These are phyloP conservation scores for Lunularia cruciata DNA, from an alignment of 225 moss, liverwort and hornwort species.

Conservation along the genomic window DNA sequence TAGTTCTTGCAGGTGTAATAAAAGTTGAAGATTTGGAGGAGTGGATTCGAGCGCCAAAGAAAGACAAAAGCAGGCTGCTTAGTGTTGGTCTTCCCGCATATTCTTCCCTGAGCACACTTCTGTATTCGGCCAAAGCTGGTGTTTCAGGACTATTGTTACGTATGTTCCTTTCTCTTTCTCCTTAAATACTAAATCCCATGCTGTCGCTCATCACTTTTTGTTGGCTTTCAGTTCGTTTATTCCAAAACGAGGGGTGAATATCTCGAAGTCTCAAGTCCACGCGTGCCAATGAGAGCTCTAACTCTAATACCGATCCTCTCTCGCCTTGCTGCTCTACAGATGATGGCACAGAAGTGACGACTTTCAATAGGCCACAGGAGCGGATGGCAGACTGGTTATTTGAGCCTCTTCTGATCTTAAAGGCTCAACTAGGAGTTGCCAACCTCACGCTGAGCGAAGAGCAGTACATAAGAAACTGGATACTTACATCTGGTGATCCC, in stretches of 20 bases:
- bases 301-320: not conserved
- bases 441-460: conserved; percentile 53
- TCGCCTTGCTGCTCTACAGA: conserved; percentile 24
- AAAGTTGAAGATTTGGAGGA: conserved; percentile 53
- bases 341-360: conserved; percentile 70
- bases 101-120: conserved; percentile 50
- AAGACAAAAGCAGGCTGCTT: conserved; percentile 58
- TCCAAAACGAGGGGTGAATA: not conserved
- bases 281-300: not conserved
- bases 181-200: not conserved
- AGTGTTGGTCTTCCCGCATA: conserved; percentile 64
- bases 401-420: conserved; percentile 71
- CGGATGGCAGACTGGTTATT: conserved; percentile 74
- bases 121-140: conserved; percentile 61
- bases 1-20: conserved; percentile 55
- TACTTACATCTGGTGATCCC: conserved; percentile 53
- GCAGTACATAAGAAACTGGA: conserved; percentile 63
- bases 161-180: conserved; percentile 29
- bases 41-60: conserved; percentile 53
- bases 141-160: conserved; percentile 57
- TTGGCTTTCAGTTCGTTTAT: not conserved
- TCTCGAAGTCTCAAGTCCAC: not conserved
- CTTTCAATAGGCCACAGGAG: conserved; percentile 66
- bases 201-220: not conserved
- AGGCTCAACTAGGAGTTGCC: conserved; percentile 59